Percentiles rank a stretch among this genome's conserved stretches.
These are phyloP conservation scores for Verticillium alfalfae DNA, from an alignment of 2,329 filamentous ascomycete genomes.

Conservation along the genomic window DNA sequence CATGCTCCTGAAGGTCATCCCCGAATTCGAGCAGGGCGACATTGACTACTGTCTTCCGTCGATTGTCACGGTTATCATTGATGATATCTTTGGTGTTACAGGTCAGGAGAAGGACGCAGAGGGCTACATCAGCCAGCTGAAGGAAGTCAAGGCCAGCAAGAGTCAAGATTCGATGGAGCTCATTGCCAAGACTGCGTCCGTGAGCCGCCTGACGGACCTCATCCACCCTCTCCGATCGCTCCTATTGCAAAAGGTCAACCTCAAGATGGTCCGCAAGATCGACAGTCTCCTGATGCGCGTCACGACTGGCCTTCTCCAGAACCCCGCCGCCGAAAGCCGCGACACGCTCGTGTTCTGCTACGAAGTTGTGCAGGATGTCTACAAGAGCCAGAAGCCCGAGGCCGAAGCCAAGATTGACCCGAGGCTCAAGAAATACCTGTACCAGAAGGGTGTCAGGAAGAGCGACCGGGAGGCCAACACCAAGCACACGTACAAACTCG, in stretches of 20 bases:
- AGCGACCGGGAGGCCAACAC: conserved; percentile 66
- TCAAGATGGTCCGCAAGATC: conserved; percentile 80
- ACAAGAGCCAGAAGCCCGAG: conserved; percentile 54
- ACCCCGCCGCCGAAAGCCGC: conserved; percentile 69
- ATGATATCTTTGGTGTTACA: conserved; percentile 89
- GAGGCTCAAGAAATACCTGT: conserved; percentile 66
- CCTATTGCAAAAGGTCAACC: conserved; percentile 76
- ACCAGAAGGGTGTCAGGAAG: conserved; percentile 75
- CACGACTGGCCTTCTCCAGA: conserved; percentile 75
- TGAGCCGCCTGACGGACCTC: conserved; percentile 67
- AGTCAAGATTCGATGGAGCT: conserved; percentile 97
- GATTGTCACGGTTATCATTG: conserved; percentile 84
- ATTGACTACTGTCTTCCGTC: conserved; percentile 80
- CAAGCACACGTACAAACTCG: conserved; percentile 81
- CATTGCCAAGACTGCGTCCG: conserved; percentile 74
- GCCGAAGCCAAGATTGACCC: conserved; percentile 53
- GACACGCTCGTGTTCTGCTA: conserved; percentile 94
- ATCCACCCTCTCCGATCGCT: conserved; percentile 74
- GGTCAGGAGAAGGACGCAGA: conserved; percentile 97
- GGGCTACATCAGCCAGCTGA: conserved; percentile 91
- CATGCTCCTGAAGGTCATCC: conserved; percentile 71
- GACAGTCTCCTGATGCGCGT: conserved; percentile 84
- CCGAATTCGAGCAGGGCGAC: conserved; percentile 72
- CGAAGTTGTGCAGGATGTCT: conserved; percentile 84
- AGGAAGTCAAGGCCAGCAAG: conserved; percentile 96